Conservation (phyloP, 345 rosid species). For the Eucalyptus decipiens region DNA sequence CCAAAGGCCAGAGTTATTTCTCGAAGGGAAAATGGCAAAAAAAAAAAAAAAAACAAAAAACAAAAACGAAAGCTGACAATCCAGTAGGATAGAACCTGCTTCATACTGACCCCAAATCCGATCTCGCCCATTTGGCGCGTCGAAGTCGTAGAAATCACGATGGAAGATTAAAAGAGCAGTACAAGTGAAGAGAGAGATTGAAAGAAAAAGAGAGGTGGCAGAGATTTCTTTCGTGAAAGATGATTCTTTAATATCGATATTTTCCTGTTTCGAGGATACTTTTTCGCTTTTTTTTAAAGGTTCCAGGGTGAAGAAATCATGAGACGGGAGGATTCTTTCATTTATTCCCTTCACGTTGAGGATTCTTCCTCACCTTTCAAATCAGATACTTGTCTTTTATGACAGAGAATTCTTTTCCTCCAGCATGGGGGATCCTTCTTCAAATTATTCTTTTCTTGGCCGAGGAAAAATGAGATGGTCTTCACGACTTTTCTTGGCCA, state of each 20-base stretch:
- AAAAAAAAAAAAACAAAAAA: no score
- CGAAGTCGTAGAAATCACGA: not conserved
- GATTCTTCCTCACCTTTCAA: not conserved
- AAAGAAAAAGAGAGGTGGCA: not conserved
- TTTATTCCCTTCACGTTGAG: not conserved
- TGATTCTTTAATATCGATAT: fast-evolving
- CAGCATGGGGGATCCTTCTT: not conserved
- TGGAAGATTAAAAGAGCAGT: not conserved
- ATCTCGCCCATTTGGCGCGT: not conserved
- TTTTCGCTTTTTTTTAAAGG: not conserved
- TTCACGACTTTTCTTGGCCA: not conserved
- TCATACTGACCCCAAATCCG: not conserved
- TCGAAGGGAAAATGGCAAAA: not conserved
- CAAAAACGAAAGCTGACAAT: no score
- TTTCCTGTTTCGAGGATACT: not conserved
- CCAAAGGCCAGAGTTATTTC: not conserved
- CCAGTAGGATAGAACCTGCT: not conserved
- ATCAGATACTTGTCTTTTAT: not conserved
- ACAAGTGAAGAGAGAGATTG: not conserved
- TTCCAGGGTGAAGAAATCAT: not conserved
- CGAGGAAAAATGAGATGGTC: no score
- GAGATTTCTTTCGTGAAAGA: not conserved
- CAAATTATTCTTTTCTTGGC: not conserved
- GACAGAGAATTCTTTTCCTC: not conserved
- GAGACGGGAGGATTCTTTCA: not conserved